Percentiles rank a stretch among this genome's conserved stretches.
Evolutionary conservation across 2,329 filamentous ascomycete species (phyloP).

Genomic region (Claviceps sp.): DNA sequence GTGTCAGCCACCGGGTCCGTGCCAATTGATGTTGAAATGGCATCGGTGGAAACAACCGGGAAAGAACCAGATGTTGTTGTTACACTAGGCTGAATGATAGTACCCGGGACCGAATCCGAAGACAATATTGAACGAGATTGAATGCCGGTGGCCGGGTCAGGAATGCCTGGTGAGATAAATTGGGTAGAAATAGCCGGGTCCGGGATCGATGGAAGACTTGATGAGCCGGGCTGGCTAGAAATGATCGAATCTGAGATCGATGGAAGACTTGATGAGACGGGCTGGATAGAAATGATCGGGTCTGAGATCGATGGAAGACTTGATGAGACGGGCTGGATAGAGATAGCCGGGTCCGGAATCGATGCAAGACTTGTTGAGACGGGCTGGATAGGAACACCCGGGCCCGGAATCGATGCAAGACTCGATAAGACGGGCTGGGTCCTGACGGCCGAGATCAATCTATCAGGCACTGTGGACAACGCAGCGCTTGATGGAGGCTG

Average conservation of each 20-base stretch:
- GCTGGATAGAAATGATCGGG: not conserved
- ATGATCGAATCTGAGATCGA: not conserved
- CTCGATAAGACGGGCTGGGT: not conserved
- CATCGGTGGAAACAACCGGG: not conserved
- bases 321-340: not conserved
- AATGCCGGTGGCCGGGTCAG: not conserved
- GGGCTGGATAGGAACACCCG: not conserved
- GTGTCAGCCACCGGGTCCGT: too few species aligned
- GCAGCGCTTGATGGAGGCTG: not conserved
- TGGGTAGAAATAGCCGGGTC: not conserved
- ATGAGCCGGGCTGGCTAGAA: not conserved
- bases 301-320: not conserved
- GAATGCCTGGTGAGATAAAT: not conserved
- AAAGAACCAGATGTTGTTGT: not conserved
- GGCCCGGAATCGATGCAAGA: not conserved
- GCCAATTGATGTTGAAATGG: too few species aligned
- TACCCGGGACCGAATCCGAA: not conserved
- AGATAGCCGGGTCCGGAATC: not conserved
- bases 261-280: not conserved
- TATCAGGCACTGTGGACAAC: not conserved
- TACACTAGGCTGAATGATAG: not conserved
- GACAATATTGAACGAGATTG: not conserved
- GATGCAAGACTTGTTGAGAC: not conserved
- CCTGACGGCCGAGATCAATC: not conserved
- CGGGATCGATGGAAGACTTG: not conserved